Base-by-base conservation (phyloP, 306 rosid genomes). In the Corylus avellana region DNA sequence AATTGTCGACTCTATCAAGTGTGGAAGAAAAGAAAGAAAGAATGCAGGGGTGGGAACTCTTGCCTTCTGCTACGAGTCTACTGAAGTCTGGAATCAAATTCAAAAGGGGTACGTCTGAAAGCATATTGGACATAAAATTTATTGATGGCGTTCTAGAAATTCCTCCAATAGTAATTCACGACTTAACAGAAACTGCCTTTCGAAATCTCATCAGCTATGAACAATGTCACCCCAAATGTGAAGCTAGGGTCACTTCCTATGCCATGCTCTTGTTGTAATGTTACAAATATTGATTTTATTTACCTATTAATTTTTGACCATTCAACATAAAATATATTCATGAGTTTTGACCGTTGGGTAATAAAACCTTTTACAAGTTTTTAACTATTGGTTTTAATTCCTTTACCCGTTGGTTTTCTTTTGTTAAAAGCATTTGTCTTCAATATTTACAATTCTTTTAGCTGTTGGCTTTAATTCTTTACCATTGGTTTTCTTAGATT, bases 181-280 rank as follows among this genome's bases (percentile, higher is more conserved):
- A 79, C 44, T 62, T 29, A 3, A 79, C 75, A 3, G 78, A 50
- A 35, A 37, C 83, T 0, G 8, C 47, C 16, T 70, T 79, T 2
- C 20, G 75, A 53, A 78, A 78, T 57, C 42, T 78, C 8, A 78
- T 70, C 1, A 39, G 57, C 10, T 69, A 0, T 16, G 81, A 83
- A 74, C 86, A 75, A 59, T 83, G 80, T n/a, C 50, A 48, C 22
- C 75, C 59, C 9, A 12, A 67, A 8, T 57, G 74, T n/a, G 39
- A 0, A 0, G 56, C 56, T 2, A 68, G 2, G 29, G 32, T 83
- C 44, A 78, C 80, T 17, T 83, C 82, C 9, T 83, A 83, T 2
- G 80, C 77, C 0, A 12, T 83, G 5, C 29, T 83, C 27, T 35
- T 83, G n/a, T n/a, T n/a, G n/a, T n/a, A n/a, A n/a, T n/a, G n/a